Base-by-base conservation (phyloP, 805 yeast genomes). In the Ogataea haglerorum region DNA sequence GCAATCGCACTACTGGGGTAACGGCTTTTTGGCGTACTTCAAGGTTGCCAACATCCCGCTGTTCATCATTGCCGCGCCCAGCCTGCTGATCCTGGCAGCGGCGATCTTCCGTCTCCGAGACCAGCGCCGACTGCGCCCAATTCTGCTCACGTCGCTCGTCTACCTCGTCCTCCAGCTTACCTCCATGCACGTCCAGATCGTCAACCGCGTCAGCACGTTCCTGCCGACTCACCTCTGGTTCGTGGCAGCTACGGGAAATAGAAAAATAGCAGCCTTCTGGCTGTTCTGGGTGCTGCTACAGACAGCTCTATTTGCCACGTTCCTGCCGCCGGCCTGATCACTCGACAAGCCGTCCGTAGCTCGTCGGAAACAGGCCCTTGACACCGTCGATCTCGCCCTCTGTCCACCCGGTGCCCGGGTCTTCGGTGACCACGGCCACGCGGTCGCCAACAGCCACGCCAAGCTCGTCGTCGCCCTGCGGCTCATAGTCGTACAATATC, bases 391-490 rank as follows among this genome's bases (percentile, higher is more conserved):
- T 44, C 57, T 85, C 91, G 10, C 97, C 98, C 51, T 81, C 85
- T 2, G 97, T 90, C 99, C 99, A 93, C 0, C 99, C 99, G 28
- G 75, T 74, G 8, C 88, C 90, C 49, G 83, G 85, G 38, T 82
- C 85, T 36, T 80, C 86, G 21, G 74, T 80, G 1, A 85, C 54
- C 10, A 93, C 73, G 9, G 74, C 71, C 14, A 93, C 76, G 40
- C 69, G 70, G 47, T 91, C 97, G 2, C 96, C 96, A 0, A 75
- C 81, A 6, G 49, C 53, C 15, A 93, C 76, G 15, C 76, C 72
- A 43, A 93, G 60, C 62, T 93, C 99, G 53, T 85, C 91, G 18
- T 76, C 82, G 10, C 87, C 93, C 44, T 78, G 82, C 0, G 95
- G 90, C 14, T 61, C 68, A 57, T 87, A 90, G 48, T 82, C 87